Percentiles rank a stretch among this genome's conserved stretches.
Evolutionary conservation across 257 asterid genomes (phyloP).

Genomic region (Ocimum tenuiflorum): DNA sequence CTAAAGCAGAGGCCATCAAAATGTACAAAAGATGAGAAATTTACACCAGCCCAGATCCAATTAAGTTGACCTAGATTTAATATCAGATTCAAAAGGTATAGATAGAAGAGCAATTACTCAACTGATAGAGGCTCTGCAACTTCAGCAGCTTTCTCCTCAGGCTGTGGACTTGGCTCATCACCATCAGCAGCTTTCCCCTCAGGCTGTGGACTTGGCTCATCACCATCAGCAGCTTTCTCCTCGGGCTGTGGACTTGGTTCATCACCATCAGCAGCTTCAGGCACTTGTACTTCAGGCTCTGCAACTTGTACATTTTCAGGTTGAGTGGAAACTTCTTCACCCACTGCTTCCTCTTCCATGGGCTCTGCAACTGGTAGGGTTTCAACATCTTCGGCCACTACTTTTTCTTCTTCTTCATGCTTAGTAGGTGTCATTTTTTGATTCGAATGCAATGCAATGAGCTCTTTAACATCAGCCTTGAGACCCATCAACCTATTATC

Average conservation of each 20-base stretch:
- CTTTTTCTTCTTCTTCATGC: neutral
- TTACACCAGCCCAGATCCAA: too few species aligned
- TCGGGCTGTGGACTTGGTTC: neutral
- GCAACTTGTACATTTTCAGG: neutral
- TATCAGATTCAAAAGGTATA: neutral
- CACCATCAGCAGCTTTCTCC: too few species aligned
- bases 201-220: neutral
- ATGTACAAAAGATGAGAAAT: neutral
- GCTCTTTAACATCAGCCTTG: constrained; percentile 35
- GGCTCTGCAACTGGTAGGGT: neutral
- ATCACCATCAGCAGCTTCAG: neutral
- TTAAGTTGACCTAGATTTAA: neutral
- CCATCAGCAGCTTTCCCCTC: neutral
- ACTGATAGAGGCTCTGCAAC: neutral
- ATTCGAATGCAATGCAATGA: constrained; percentile 19
- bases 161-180: neutral
- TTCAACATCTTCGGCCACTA: neutral
- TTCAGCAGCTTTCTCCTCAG: neutral
- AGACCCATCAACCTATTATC: constrained; percentile 38
- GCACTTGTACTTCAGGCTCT: constrained; percentile 6
- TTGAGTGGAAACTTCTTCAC: neutral
- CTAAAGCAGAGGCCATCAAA: neutral
- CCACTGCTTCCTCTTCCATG: neutral
- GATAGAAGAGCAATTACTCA: neutral
- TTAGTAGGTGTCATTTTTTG: neutral